phyloP scores from a whole-genome alignment of 73 alveolate species.

The Uronychia binucleata region DNA sequence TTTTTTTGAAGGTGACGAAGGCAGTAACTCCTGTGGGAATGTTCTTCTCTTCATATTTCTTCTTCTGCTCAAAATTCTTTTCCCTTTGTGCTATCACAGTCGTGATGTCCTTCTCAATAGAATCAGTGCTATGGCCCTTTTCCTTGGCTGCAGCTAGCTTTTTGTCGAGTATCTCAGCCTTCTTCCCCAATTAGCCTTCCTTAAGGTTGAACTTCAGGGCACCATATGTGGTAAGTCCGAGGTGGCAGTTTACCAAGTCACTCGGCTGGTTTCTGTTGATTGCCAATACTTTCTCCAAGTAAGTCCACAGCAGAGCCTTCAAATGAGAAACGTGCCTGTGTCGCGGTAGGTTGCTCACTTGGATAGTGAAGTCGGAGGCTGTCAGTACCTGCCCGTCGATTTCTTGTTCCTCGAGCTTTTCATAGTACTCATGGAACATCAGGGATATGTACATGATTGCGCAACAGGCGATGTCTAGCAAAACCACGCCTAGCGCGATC shows the following conservation, averaged over 20 bases:
- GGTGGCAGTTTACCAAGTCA: slow-evolving; percentile 19
- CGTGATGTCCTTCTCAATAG: background rate
- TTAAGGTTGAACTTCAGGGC: slow-evolving; percentile 14
- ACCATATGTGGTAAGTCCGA: slow-evolving; percentile 40
- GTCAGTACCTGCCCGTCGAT: slow-evolving; percentile 25
- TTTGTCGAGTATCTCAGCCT: slow-evolving; percentile 6
- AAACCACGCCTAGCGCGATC: slow-evolving; percentile 34
- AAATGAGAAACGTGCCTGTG: slow-evolving; percentile 21
- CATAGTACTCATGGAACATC: slow-evolving; percentile 18
- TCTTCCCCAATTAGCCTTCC: slow-evolving; percentile 7
- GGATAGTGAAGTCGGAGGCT: slow-evolving; percentile 44
- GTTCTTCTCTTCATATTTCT: slow-evolving; percentile 20
- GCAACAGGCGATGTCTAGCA: slow-evolving; percentile 23
- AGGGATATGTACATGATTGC: slow-evolving; percentile 17
- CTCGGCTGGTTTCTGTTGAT: background rate
- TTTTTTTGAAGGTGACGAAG: slow-evolving; percentile 26
- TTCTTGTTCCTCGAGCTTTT: slow-evolving; percentile 17
- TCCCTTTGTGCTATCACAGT: background rate
- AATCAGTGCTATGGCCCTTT: background rate
- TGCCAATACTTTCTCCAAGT: slow-evolving; percentile 17
- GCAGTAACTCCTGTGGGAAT: slow-evolving; percentile 29
- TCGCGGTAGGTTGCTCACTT: slow-evolving; percentile 30
- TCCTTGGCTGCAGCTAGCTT: slow-evolving; percentile 20
- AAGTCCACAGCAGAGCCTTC: slow-evolving; percentile 30
- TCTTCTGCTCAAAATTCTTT: slow-evolving; percentile 21